Evolutionary conservation across 345 rosid genomes (phyloP).

Genomic region (Citrus maxima): DNA sequence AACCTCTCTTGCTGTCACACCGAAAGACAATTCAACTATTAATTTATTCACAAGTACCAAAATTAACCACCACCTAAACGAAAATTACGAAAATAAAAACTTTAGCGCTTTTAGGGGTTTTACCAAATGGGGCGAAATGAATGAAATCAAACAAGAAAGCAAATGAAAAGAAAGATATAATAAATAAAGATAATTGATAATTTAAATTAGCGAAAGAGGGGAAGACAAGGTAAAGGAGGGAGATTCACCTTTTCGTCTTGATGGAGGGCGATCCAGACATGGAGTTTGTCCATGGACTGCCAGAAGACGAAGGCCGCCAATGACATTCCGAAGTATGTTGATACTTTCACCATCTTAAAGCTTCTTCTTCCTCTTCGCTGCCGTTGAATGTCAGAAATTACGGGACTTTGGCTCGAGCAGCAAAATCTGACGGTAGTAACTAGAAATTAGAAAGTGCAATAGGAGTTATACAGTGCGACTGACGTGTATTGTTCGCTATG

Average conservation of each 20-base stretch:
- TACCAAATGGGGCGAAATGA: neutral
- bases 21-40: neutral
- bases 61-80: neutral
- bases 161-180: neutral
- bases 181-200: neutral
- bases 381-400: neutral
- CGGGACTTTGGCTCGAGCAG: neutral
- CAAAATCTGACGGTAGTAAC: neutral
- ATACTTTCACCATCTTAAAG: constrained; percentile 62
- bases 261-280: constrained; percentile 90
- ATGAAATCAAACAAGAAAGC: neutral
- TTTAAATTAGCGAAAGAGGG: neutral
- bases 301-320: constrained; percentile 81
- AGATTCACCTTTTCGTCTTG: constrained; percentile 56
- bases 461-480: neutral
- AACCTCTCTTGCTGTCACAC: constrained; percentile 48
- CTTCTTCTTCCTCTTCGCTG: neutral
- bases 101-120: constrained; percentile 16
- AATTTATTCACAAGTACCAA: neutral
- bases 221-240: neutral
- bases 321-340: constrained; percentile 67
- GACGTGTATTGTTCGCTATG: neutral
- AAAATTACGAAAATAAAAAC: neutral
- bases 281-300: constrained; percentile 88
- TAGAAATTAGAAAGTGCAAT: neutral